Evolutionary conservation across 257 asterid genomes (phyloP), one percentile per base, ranked within the genome.

Genomic region (Hygrophila difformis): DNA sequence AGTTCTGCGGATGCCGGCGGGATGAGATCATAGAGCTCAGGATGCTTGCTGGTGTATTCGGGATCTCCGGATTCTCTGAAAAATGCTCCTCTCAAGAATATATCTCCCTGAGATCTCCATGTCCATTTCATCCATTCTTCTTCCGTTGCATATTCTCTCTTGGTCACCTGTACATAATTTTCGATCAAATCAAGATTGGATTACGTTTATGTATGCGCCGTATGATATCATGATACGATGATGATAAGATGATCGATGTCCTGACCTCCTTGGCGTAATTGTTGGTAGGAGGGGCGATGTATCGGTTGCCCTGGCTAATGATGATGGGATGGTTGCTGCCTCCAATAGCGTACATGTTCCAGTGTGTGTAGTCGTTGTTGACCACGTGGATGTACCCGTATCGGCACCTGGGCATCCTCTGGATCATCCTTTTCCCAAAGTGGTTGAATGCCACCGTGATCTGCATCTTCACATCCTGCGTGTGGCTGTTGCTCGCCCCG

Each of bases 311-410:
- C 63, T 88, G 95, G 74, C 95, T 84, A 64, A 84, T 88, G 57
- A 88, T 88, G 34, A 95, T 88, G 33, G 97, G 97, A 40, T 66
- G 31, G n/a, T 92, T 95, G 44, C 97, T 88, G 38, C 97, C 97
- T 44, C 97, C 97, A 38, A 88, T 84, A 3, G 97, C 97, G 55
- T 88, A 88, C 97, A 88, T 84, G 50, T 62, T 68, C 97, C 97
- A 87, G 20, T 77, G 81, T 33, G 95, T 87, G 61, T 87, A 87
- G 73, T 84, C 97, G 51, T 87, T 84, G 81, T 84, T 87, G 41
- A 84, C 97, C 28, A 84, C 86, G 57, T 87, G 97, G 62, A 88
- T 74, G 34, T 93, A 88, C 81, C 97, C 84, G 79, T 64, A 51
- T 8, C 44, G 22, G 14, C 1, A 63, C 79, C 75, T 63, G 10